Conservation (phyloP, 2,329 filamentous ascomycete genomes). For the Atkinsonella texensis region DNA sequence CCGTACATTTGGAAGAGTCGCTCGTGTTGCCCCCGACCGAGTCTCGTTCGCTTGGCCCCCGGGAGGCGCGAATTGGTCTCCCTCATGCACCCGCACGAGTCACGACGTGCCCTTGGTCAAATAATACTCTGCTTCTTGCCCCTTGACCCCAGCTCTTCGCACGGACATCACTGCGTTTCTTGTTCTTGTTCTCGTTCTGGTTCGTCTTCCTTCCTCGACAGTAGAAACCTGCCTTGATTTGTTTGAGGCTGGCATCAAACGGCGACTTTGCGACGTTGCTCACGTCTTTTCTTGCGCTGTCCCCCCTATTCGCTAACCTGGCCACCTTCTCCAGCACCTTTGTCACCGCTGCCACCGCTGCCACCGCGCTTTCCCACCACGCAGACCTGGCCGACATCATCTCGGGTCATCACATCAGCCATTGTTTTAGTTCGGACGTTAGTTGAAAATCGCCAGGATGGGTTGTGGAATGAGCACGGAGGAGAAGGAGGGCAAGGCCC, state of each 20-base stretch:
- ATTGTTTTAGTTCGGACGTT: not conserved
- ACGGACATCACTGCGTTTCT: not conserved
- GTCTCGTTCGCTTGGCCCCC: conserved; percentile 1
- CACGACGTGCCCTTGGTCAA: conserved; percentile 5
- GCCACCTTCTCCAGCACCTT: not conserved
- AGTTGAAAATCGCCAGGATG: conserved; percentile 54
- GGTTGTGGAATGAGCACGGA: conserved; percentile 99
- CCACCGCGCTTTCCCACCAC: not conserved
- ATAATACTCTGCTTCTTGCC: not conserved
- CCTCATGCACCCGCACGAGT: conserved; percentile 6
- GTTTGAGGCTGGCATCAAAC: not conserved
- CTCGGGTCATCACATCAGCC: not conserved
- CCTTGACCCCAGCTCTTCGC: not conserved
- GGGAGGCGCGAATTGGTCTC: conserved; percentile 1
- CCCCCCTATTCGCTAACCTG: conserved; percentile 1
- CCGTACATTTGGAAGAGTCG: not conserved
- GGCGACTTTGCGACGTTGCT: not conserved
- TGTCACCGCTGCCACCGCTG: not conserved
- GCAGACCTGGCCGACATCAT: not conserved
- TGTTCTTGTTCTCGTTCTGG: not conserved
- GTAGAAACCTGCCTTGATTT: not conserved
- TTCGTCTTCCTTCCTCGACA: not conserved
- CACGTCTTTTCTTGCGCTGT: not conserved
- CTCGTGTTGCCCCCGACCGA: not conserved
- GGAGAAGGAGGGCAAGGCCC: conserved; percentile 99